These are phyloP conservation scores for Zygosaccharomyces gambellarensis DNA, from an alignment of 805 yeast genomes.

Conservation along the genomic window DNA sequence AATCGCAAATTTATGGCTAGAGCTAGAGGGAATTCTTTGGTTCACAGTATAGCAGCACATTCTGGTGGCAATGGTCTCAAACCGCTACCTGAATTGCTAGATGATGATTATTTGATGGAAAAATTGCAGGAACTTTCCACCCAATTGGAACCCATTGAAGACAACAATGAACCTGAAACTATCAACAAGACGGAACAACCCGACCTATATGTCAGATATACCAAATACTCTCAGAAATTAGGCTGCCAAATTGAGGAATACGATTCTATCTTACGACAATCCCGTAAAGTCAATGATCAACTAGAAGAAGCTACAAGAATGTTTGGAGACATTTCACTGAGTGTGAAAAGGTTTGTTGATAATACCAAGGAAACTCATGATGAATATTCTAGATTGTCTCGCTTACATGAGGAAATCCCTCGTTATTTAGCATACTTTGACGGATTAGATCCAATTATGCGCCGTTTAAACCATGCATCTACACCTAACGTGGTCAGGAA, in stretches of 20 bases:
- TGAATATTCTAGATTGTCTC: constrained; percentile 45
- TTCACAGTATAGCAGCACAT: constrained; percentile 54
- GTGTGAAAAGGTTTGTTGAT: constrained; percentile 37
- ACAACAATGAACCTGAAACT: neutral
- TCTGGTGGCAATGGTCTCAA: constrained; percentile 17
- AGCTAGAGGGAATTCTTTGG: constrained; percentile 57
- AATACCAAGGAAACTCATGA: constrained; percentile 44
- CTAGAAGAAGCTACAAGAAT: constrained; percentile 30
- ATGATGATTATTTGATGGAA: constrained; percentile 24
- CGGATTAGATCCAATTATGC: constrained; percentile 63
- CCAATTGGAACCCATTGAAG: neutral
- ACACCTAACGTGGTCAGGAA: constrained; percentile 56
- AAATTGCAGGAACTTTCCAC: constrained; percentile 21
- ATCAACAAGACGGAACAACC: neutral
- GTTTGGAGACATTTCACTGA: constrained; percentile 31
- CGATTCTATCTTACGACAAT: constrained; percentile 38
- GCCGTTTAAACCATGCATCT: constrained; percentile 64
- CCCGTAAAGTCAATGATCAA: constrained; percentile 33
- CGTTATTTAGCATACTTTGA: constrained; percentile 61
- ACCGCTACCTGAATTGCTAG: constrained; percentile 24
- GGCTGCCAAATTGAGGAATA: constrained; percentile 38
- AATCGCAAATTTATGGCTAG: constrained; percentile 24
- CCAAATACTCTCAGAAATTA: constrained; percentile 19
- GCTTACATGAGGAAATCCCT: constrained; percentile 54
- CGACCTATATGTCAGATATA: constrained; percentile 18